Evolutionary conservation across 306 rosid species (phyloP), one percentile per base, ranked within the genome.

Genomic region (Alnus glutinosa): DNA sequence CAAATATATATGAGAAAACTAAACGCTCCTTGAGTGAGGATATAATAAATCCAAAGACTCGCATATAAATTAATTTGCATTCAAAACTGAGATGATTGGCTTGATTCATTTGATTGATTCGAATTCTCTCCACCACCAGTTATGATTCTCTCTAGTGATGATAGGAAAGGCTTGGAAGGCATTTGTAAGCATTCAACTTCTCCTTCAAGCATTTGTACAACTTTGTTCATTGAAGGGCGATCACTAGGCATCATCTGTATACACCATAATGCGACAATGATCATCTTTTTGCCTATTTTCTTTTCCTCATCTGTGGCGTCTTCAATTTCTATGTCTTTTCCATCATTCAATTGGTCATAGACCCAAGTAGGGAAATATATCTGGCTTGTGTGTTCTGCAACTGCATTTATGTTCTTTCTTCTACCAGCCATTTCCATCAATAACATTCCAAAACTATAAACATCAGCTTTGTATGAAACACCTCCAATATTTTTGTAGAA

Each of bases 251-350:
- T 52, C 69, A 77, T 15, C 18, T 82, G 74, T 70, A 82, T 82
- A 74, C 85, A 82, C 12, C 85, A 82, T 54, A 82, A 55, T 16
- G 81, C 78, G 15, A 76, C 75, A 23, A 52, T 42, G 50, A 71
- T 4, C 81, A 82, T 71, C 50, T 70, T 77, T 52, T 71, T 77
- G 51, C 57, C 73, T 59, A 32, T 18, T 16, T 71, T 30, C 15
- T 16, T 52, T 11, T 81, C 81, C 0, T 52, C 0, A 55, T 59
- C 77, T 0, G 4, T 9, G 4, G 7, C 68, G 61, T 50, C 57
- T 30, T 16, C 61, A 5, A 77, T 42, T 7, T 81, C 78, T n/a
- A 39, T 14, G 32, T 54, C 67, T 16, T 51, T 34, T 15, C 62
- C 50, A 30, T 73, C 3, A 4, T 30, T 1, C 2, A 73, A 19